Base-by-base conservation (phyloP, 176 grass and related monocot genomes). In the Chrysopogon serrulatus region DNA sequence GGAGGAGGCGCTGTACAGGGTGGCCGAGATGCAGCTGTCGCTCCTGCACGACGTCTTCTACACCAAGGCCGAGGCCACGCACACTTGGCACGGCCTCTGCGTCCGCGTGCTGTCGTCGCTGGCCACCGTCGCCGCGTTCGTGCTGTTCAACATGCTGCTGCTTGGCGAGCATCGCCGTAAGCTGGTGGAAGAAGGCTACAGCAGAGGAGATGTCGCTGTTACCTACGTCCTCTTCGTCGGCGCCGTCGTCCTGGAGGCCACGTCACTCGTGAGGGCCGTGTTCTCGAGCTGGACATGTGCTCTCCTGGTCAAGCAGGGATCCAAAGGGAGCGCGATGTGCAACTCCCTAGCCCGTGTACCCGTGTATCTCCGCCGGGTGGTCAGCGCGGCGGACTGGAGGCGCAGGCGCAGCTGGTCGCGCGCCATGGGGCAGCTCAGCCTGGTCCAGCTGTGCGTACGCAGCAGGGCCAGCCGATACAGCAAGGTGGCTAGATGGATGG, bases 151-250 rank as follows among this genome's bases (percentile, higher is more conserved):
- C 10, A 5, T 28, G 15, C 41, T 66, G 24, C 64, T 48, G 4
- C 18, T 65, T 28, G 49, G 24, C 19, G 2, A 5, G 4, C 17
- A 47, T 14, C 41, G 6, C 16, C 18, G 1, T 1, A n/a, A 7
- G 3, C n/a, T 31, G 15, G n/a, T n/a, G n/a, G n/a, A n/a, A n/a
- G 19, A 45, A 0, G 11, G 9, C 12, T 73, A 79, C 34, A 23
- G 2, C 1, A 51, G 19, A 15, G 7, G 60, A n/a, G 81, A 89
- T 64, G 44, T 84, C 1, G 24, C 23, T 23, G n/a, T 84, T 4
- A 84, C 86, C 16, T 88, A 73, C 39, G 32, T 83, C 17, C 54
- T 88, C 13, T 71, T 74, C 2, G 74, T 51, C 17, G 81, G 81
- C 0, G 81, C 81, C 17, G 51, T 66, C 23, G 10, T 53, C 70